Evolutionary conservation across 2,329 filamentous ascomycete genomes (phyloP).

Genomic region (Cercospora canescens): DNA sequence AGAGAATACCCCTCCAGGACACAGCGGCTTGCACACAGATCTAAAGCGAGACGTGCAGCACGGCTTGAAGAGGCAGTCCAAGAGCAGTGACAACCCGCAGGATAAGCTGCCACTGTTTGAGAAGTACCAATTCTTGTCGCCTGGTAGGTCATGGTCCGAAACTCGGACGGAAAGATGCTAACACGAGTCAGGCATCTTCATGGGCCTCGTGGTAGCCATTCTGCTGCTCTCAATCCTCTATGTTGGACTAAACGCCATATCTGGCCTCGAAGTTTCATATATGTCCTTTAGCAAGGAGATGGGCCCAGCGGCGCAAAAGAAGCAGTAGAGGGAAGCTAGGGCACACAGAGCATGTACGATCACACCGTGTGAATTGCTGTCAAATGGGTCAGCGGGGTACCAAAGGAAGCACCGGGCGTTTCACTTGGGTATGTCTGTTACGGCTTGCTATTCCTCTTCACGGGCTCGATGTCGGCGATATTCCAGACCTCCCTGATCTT

Average conservation of each 20-base stretch:
- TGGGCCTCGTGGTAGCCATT: conserved; percentile 71
- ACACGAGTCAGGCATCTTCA: conserved; percentile 73
- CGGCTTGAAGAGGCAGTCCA: conserved; percentile 39
- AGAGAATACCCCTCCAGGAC: conserved; percentile 61
- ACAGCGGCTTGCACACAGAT: conserved; percentile 62
- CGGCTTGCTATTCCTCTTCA: neutral
- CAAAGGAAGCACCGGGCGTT: neutral
- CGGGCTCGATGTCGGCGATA: conserved; percentile 3
- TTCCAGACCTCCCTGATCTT: conserved; percentile 13
- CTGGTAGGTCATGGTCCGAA: conserved; percentile 58
- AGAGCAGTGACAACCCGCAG: conserved; percentile 27
- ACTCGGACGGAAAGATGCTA: neutral
- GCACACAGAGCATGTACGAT: neutral
- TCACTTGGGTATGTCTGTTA: neutral
- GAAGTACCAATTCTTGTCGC: conserved; percentile 91
- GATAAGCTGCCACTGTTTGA: conserved; percentile 68
- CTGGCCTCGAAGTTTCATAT: conserved; percentile 85
- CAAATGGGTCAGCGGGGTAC: neutral
- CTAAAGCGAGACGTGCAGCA: conserved; percentile 65
- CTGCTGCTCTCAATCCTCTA: conserved; percentile 76
- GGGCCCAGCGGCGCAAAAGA: conserved; percentile 85
- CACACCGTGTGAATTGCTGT: neutral
- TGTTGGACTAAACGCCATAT: conserved; percentile 73
- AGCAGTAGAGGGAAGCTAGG: conserved; percentile 47
- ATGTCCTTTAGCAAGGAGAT: conserved; percentile 96